Percentiles rank a stretch among this genome's conserved stretches.
These are phyloP conservation scores for Penicillium sp. DNA, from an alignment of 2,329 filamentous ascomycete species.

Conservation along the genomic window DNA sequence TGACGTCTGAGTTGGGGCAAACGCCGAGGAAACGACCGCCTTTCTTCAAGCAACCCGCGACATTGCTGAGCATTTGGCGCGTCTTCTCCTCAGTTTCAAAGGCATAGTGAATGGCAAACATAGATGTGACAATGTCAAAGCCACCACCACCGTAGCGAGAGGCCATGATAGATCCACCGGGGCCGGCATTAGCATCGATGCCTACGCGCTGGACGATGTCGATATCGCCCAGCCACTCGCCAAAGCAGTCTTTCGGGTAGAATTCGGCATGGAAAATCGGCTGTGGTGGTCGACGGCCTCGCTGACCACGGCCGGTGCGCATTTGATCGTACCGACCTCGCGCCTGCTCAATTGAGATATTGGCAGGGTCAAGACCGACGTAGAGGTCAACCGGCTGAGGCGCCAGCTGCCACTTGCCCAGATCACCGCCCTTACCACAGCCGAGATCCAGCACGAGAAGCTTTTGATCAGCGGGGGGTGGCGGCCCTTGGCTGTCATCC, in stretches of 20 bases:
- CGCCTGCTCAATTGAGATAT: slow-evolving; percentile 88
- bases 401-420: slow-evolving; percentile 94
- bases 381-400: slow-evolving; percentile 91
- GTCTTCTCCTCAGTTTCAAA: slow-evolving; percentile 92
- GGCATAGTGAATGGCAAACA: slow-evolving; percentile 99
- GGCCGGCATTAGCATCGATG: slow-evolving; percentile 71
- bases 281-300: slow-evolving; percentile 54
- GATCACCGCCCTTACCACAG: slow-evolving; percentile 92
- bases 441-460: slow-evolving; percentile 89
- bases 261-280: slow-evolving; percentile 82
- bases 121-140: slow-evolving; percentile 96
- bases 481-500: slow-evolving; percentile 35
- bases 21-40: slow-evolving; percentile 92
- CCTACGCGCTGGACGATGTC: slow-evolving; percentile 82
- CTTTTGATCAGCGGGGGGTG: slow-evolving; percentile 49
- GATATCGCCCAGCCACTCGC: slow-evolving; percentile 76
- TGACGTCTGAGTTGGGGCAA: slow-evolving; percentile 94
- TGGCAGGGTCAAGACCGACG: slow-evolving; percentile 89
- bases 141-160: slow-evolving; percentile 72
- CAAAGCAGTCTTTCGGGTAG: slow-evolving; percentile 88
- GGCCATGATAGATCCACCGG: slow-evolving; percentile 52
- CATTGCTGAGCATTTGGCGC: slow-evolving; percentile 88
- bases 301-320: slow-evolving; percentile 55
- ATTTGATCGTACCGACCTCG: slow-evolving; percentile 78
- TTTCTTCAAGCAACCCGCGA: slow-evolving; percentile 85